These are phyloP conservation scores for Cylindrodendrum hubeiense DNA, from an alignment of 2,329 filamentous ascomycete genomes.

Conservation along the genomic window DNA sequence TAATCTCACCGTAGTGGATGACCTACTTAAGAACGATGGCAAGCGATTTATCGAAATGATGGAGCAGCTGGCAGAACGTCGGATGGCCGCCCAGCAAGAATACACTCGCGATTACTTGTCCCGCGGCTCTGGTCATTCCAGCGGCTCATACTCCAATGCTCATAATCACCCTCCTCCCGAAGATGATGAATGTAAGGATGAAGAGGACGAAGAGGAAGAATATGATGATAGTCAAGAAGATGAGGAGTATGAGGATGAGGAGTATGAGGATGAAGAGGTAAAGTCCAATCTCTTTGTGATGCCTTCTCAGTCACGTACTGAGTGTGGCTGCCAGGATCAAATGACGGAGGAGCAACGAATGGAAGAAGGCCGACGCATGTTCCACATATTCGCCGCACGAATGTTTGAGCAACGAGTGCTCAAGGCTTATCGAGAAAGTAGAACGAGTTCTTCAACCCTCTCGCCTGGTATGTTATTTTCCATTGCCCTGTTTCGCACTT, in stretches of 20 bases:
- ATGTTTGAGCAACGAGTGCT: conserved; percentile 99
- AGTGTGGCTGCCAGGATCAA: conserved; percentile 77
- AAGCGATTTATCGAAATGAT: conserved; percentile 99
- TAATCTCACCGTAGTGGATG: conserved; percentile 98
- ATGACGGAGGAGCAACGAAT: conserved; percentile 99
- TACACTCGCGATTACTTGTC: conserved; percentile 77
- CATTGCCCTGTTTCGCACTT: too few relatives aligned
- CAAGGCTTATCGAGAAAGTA: too few relatives aligned
- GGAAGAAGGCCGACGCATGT: conserved; percentile 98
- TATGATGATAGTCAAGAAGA: conserved; percentile 72
- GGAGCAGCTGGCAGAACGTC: conserved; percentile 96
- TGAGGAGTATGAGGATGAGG: too few relatives aligned
- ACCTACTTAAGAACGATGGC: conserved; percentile 97
- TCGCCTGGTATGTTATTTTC: too few relatives aligned
- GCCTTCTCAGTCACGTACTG: conserved; percentile 56
- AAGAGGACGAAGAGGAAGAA: conserved; percentile 72
- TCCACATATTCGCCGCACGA: conserved; percentile 97
- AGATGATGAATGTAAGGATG: conserved; percentile 80
- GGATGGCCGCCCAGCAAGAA: conserved; percentile 97
- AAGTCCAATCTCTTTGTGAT: conserved; percentile 58
- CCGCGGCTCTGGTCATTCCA: conserved; percentile 69
- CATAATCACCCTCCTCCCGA: conserved; percentile 84
- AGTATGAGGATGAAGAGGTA: conserved; percentile 86
- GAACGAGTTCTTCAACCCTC: too few relatives aligned
- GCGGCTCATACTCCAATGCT: conserved; percentile 68